Evolutionary conservation across 2,329 filamentous ascomycete genomes (phyloP).

Genomic region (Fusarium sp.): DNA sequence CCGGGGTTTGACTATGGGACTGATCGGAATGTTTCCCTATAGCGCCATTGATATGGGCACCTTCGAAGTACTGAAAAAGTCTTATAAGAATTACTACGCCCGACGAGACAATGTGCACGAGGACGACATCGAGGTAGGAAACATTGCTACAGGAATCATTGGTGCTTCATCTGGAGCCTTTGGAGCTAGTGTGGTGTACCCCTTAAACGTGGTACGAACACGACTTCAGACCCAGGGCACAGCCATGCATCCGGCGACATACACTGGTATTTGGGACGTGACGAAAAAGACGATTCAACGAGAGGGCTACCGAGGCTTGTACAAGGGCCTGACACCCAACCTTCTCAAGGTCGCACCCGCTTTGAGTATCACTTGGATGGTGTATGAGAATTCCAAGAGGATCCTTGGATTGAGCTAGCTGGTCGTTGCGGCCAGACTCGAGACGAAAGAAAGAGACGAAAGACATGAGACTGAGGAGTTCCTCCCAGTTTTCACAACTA

Average conservation of each 20-base stretch:
- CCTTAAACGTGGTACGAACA: slow-evolving; percentile 91
- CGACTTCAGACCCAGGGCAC: slow-evolving; percentile 95
- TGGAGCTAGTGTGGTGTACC: slow-evolving; percentile 93
- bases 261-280: slow-evolving; percentile 91
- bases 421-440: not conserved
- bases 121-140: slow-evolving; percentile 83
- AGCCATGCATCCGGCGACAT: slow-evolving; percentile 87
- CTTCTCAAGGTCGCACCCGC: slow-evolving; percentile 95
- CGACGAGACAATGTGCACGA: slow-evolving; percentile 77
- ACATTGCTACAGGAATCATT: slow-evolving; percentile 86
- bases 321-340: slow-evolving; percentile 95
- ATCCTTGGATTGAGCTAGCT: slow-evolving; percentile 66
- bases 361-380: slow-evolving; percentile 93
- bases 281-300: slow-evolving; percentile 82
- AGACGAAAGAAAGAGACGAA: slow-evolving; percentile 5
- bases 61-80: slow-evolving; percentile 90
- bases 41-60: slow-evolving; percentile 96
- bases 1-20: slow-evolving; percentile 90
- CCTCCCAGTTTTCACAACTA: slow-evolving; percentile 7
- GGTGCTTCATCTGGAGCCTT: slow-evolving; percentile 92
- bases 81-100: slow-evolving; percentile 76
- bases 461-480: slow-evolving; percentile 6
- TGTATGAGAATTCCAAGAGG: slow-evolving; percentile 90
- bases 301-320: slow-evolving; percentile 87
- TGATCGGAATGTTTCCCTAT: slow-evolving; percentile 97